These are phyloP conservation scores for Pseudogymnoascus sp. DNA, from an alignment of 2,329 filamentous ascomycete genomes.

Conservation along the genomic window DNA sequence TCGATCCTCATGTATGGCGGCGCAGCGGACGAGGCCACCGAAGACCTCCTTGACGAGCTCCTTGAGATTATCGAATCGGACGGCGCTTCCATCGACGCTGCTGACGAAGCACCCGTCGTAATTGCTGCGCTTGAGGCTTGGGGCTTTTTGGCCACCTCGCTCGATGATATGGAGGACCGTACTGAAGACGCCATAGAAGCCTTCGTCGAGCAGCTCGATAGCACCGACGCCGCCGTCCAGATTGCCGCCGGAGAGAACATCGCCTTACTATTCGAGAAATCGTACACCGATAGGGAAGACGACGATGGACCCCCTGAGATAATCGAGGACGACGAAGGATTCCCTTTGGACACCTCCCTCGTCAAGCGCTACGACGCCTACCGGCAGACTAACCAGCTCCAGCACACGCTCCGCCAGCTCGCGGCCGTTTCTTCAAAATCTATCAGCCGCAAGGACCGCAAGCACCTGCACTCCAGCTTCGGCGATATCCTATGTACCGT, in stretches of 20 bases:
- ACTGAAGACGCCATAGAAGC: constrained; percentile 59
- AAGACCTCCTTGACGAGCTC: constrained; percentile 58
- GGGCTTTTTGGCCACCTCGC: constrained; percentile 58
- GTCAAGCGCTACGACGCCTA: constrained; percentile 62
- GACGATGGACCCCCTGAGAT: constrained; percentile 36
- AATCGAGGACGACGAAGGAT: constrained; percentile 29
- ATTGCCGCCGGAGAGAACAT: constrained; percentile 67
- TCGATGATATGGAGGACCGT: constrained; percentile 57
- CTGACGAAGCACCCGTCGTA: constrained; percentile 54
- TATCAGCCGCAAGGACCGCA: constrained; percentile 59
- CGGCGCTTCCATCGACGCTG: constrained; percentile 53
- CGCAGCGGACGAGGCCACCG: constrained; percentile 52
- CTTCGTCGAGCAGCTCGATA: constrained; percentile 63
- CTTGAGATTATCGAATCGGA: constrained; percentile 63
- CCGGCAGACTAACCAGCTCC: constrained; percentile 53
- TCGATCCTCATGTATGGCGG: constrained; percentile 58
- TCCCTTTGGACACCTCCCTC: constrained; percentile 32
- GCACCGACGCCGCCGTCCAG: constrained; percentile 53
- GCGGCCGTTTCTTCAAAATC: constrained; percentile 52
- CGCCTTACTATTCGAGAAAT: constrained; percentile 64
- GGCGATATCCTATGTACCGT: constrained; percentile 58
- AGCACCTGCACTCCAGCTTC: constrained; percentile 58
- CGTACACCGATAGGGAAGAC: constrained; percentile 36
- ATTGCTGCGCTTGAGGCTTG: constrained; percentile 60
- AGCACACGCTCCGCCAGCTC: constrained; percentile 51